Evolutionary conservation across 768 basidiomycete genomes (phyloP), one percentile per base, ranked within the genome.

Genomic region (Daedaleopsis nitida): DNA sequence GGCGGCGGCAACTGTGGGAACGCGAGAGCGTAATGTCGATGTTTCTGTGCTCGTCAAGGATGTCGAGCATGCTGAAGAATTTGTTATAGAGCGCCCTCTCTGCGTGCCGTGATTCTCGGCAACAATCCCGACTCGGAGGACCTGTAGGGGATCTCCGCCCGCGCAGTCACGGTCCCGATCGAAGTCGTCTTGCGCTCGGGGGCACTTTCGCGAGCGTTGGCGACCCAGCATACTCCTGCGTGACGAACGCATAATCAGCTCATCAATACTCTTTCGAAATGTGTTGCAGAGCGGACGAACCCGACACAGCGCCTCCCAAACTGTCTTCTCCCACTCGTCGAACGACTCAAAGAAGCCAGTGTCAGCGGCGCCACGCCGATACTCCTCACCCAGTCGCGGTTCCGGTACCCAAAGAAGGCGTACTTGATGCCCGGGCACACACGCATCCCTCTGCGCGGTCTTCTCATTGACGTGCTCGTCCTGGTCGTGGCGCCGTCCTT

Each of bases 401-500:
- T 79, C 3, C 81, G 81, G 62, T 79, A 81, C 1, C 81, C 81
- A 58, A 83, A 82, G n/a, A 83, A 77, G 1, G 76, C 78, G 55
- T 74, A 83, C 32, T 67, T 67, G 27, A 79, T 69, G 34, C 70
- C 70, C 0, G 61, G 53, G 56, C 78, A 64, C 19, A 42, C 48
- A 48, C 19, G 49, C 48, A 48, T 68, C 65, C 23, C 59, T 68
- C 7, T 72, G 57, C 10, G 76, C 59, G 54, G 66, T 70, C 47
- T 67, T 68, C 54, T 78, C 74, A 13, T 81, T 72, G 62, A 81
- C 81, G 48, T 72, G 73, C 12, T 72, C 73, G 4, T 80, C 81
- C 60, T 83, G 80, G 68, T 82, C 80, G 1, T 81, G 76, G n/a
- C 81, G 81, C 66, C 79, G 71, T 23, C 78, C 81, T 67, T 83